These are phyloP conservation scores for Ophiostoma populinum DNA, from an alignment of 2,329 filamentous ascomycete species.

Conservation along the genomic window DNA sequence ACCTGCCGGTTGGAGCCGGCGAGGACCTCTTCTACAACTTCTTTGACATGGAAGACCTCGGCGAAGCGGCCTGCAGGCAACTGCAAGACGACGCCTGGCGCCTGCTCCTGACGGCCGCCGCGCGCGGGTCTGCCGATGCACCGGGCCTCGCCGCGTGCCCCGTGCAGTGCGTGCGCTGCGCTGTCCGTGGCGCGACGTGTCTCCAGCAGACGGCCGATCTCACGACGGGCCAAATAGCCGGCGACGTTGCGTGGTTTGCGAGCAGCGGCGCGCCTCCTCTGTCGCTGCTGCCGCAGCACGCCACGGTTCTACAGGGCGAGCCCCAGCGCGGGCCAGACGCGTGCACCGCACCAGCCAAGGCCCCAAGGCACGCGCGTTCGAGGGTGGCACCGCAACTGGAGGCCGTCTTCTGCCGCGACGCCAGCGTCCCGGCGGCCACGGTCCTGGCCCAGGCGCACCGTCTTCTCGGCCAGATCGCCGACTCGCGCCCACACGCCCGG, in stretches of 20 bases:
- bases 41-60: too few relatives aligned
- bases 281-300: conserved; percentile 10
- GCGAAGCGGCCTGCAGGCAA: too few relatives aligned
- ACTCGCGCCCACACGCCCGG: neutral
- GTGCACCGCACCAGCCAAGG: too few relatives aligned
- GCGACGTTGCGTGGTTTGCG: conserved; percentile 7
- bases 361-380: too few relatives aligned
- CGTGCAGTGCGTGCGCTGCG: conserved; percentile 8
- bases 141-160: conserved; percentile 7
- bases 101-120: conserved; percentile 4
- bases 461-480: conserved; percentile 1
- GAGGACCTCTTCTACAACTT: too few relatives aligned
- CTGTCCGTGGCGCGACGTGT: conserved; percentile 4
- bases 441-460: conserved; percentile 2
- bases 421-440: neutral
- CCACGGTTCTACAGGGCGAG: conserved; percentile 3
- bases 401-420: conserved; percentile 10
- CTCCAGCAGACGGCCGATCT: conserved; percentile 10
- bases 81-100: too few relatives aligned
- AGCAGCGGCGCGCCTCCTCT: conserved; percentile 10
- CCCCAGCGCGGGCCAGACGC: neutral
- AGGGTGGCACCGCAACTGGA: conserved; percentile 6
- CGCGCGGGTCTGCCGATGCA: conserved; percentile 2
- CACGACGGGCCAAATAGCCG: neutral
- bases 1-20: too few relatives aligned